Evolutionary conservation across 768 basidiomycete species (phyloP), one percentile per base, ranked within the genome.

Genomic region (Pisolithus tinctorius): DNA sequence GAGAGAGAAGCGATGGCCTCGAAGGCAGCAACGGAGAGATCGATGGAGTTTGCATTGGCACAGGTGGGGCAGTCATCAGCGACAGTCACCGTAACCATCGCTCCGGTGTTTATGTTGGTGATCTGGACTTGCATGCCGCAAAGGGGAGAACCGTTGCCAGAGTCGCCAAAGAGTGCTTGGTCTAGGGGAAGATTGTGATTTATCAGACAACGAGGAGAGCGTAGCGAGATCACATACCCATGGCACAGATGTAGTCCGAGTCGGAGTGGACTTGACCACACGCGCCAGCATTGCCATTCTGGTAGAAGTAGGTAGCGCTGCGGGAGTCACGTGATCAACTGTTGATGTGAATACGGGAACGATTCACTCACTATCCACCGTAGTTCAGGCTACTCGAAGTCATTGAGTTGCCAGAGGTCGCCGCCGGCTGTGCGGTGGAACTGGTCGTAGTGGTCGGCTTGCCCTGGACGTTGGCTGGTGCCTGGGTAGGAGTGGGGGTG

Each of bases 51-150:
- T 27, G 34, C 31, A 59, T 78, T 81, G 0, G 61, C 47, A 71
- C 91, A 95, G 17, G 84, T 84, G 25, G 91, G 90, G 75, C 92
- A 96, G 36, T 76, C 83, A 58, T 93, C 91, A 11, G 79, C 88
- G 56, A 96, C 74, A 25, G 73, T 77, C 42, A 83, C 90, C 4
- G 66, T 73, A 52, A 87, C 76, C n/a, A 66, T 63, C 66, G 73
- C 23, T 45, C 76, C 73, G 11, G 48, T 69, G 68, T 80, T 82
- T 25, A 69, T 58, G 72, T 88, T 87, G 52, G 71, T 82, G 62
- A 96, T 79, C 56, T 63, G 57, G 58, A 95, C 78, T 45, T 69
- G 60, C 61, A 74, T 69, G 51, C 88, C 88, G 61, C 94, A 96
- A 57, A 81, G 72, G 8, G 63, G 25, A 9, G 86, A 88, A 11